Base-by-base conservation (phyloP, 2,329 filamentous ascomycete genomes). In the Monilinia polystroma region DNA sequence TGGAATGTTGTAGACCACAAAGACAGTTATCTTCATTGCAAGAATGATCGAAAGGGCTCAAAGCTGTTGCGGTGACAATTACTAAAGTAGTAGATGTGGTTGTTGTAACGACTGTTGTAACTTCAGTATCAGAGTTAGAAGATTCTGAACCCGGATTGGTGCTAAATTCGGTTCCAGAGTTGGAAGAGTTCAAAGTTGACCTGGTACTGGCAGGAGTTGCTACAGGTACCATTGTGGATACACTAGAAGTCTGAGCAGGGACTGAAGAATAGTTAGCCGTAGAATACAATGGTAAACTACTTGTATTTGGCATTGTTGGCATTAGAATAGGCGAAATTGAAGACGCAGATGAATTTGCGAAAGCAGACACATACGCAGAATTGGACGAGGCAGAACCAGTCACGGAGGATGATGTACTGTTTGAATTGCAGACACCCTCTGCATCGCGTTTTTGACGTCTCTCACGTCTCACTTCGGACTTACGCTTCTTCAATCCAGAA, bases 381-480 rank as follows among this genome's bases (percentile, higher is more conserved):
- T 35, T 8, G 32, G 32, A 35, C 7, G 32, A 35, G 5, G 49
- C 23, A 55, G 18, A 43, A 63, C 7, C 3, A 29, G 49, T 26
- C 18, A 23, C n/a, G n/a, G 23, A 18, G 12, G 52, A 26, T 18
- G 18, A 47, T 16, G 26, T 29, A 26, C 38, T 23, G 18, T 35
- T 35, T 35, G 55, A 51, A 23, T 29, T 11, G 23, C 49, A 60
- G 10, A 29, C 35, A 45, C 12, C 18, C 57, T 49, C 20, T 29
- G 45, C 26, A 26, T 62, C n/a, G 52, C 45, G 35, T 10, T 59
- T 32, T 53, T 62, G 64, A 54, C 56, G 64, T 62, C 56, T 54
- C 35, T 60, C 55, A 7, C 55, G 54, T 66, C 47, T 51, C n/a
- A 20, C 29, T 51, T 32, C 49, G 5, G n/a, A 62, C 38, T 62